Base-by-base conservation (phyloP, 176 grass and related monocot genomes). In the Triticum aestivum region DNA sequence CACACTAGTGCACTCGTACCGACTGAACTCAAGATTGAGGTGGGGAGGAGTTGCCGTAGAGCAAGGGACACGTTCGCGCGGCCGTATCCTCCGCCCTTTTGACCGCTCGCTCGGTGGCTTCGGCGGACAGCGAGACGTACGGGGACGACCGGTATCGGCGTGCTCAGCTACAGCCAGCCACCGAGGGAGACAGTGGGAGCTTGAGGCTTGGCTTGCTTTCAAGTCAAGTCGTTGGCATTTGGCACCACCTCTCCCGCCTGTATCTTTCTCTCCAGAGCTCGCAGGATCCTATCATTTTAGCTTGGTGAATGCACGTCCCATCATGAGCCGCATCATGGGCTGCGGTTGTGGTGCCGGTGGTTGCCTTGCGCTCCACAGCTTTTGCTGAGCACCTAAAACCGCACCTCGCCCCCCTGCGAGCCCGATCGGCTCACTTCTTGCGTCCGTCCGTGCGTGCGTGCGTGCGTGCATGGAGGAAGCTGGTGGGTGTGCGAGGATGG, bases 271-370 rank as follows among this genome's bases (percentile, higher is more conserved):
- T 61, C 64, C 29, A 11, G 5, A 82, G 84, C 64, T 59, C 85
- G 62, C 73, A 73, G 18, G 20, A 11, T 23, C 82, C 51, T n/a
- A 87, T 78, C 44, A 79, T 83, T 62, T 82, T 49, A 18, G 70
- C 51, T 44, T 66, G 68, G 65, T 69, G 75, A 83, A 89, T 63
- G 70, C 75, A 89, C 88, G 73, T 84, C 69, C 75, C 90, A 92
- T 92, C 85, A 97, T 94, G 89, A 87, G 87, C 10, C 33, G 92
- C 91, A 94, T 90, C 66, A 87, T 92, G 86, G 79, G 32, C 30
- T 86, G 87, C 59, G 42, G 92, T 91, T 91, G 86, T 92, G 87
- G 90, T 92, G 88, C 88, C 66, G 75, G 90, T 92, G 39, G 93
- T 92, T 95, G 90, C 61, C 75, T 80, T 69, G 88, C 90, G 64